Evolutionary conservation across 371 early-diverging fungal species (phyloP), one percentile per base, ranked within the genome.

Genomic region (Zychaea mexicana): DNA sequence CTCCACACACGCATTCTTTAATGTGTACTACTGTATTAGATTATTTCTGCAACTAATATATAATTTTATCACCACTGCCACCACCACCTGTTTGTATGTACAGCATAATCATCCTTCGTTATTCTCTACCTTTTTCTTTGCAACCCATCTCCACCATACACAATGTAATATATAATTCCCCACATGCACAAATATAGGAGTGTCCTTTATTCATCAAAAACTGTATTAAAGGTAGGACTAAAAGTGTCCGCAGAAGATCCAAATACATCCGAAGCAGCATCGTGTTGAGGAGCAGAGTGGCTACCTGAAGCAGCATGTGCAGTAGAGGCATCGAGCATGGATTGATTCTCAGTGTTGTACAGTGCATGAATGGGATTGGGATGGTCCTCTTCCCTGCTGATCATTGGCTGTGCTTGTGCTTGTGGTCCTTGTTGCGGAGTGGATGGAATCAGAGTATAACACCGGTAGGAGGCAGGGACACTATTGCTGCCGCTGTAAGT

Each of bases 351-450:
- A 8, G 39, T 68, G 36, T 69, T 69, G 31, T 69, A 69, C 30
- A 69, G 30, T 30, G 69, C 69, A 58, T 69, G 69, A 27, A 69
- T 65, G 10, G 61, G 30, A 27, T 64, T 64, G 74, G 79, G 83
- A 79, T 45, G 69, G 68, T 54, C 78, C 79, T 26, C 33, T 49
- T 55, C 28, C 15, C 30, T 52, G 36, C 4, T 6, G 28, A n/a
- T 60, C 39, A 12, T 54, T 19, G 15, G 36, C 39, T 62, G 62
- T n/a, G n/a, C n/a, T n/a, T n/a, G n/a, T n/a, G n/a, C n/a, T 3
- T 42, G 42, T 6, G 13, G 13, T 42, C 3, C 42, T 28, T 62
- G 53, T 47, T 60, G 33, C 10, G 66, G 61, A 22, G 56, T 56
- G 12, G 61, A 60, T 38, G 66, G 66, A 15, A 56, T 46, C 15